phyloP scores from a whole-genome alignment of 1,284 basidiomycete species.

The Tilletia setariae region DNA sequence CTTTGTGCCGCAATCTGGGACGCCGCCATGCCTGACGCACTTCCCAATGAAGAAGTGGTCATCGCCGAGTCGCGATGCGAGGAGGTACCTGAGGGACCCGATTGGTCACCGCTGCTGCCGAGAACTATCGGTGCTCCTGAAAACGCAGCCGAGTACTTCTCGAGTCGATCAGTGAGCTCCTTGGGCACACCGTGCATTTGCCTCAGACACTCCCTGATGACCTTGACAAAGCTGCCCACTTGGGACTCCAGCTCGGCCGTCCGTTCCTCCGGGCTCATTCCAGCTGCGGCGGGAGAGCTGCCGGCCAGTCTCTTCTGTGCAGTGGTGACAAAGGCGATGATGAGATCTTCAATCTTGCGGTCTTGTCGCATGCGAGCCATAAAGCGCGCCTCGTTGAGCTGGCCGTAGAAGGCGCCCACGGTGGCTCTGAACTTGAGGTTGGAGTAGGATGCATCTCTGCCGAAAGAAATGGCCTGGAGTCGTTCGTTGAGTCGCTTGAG shows the following conservation, averaged over 20 bases:
- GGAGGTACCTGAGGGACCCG: neutral
- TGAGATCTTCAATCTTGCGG: slow-evolving; percentile 92
- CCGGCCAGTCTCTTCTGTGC: slow-evolving; percentile 65
- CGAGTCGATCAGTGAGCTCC: slow-evolving; percentile 75
- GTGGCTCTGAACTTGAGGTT: slow-evolving; percentile 44
- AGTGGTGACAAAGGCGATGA: slow-evolving; percentile 88
- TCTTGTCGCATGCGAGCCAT: slow-evolving; percentile 75
- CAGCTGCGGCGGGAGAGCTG: slow-evolving; percentile 57
- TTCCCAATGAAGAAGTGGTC: neutral
- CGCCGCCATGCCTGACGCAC: neutral
- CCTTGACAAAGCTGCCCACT: slow-evolving; percentile 78
- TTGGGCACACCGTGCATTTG: slow-evolving; percentile 59
- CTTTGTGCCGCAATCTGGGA: neutral
- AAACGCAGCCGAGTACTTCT: slow-evolving; percentile 77
- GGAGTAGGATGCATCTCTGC: slow-evolving; percentile 43
- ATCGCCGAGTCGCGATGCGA: neutral
- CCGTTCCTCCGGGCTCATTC: slow-evolving; percentile 69
- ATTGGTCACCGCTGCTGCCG: neutral
- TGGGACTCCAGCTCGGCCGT: slow-evolving; percentile 87
- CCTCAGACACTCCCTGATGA: slow-evolving; percentile 74
- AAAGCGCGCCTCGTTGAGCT: slow-evolving; percentile 42
- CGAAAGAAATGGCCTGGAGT: slow-evolving; percentile 49
- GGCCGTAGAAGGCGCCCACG: slow-evolving; percentile 49
- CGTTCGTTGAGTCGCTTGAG: slow-evolving; percentile 46
- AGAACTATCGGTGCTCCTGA: slow-evolving; percentile 56